Evolutionary conservation across 1,284 basidiomycete species (phyloP).

Genomic region (Bondarzewia mesenterica): DNA sequence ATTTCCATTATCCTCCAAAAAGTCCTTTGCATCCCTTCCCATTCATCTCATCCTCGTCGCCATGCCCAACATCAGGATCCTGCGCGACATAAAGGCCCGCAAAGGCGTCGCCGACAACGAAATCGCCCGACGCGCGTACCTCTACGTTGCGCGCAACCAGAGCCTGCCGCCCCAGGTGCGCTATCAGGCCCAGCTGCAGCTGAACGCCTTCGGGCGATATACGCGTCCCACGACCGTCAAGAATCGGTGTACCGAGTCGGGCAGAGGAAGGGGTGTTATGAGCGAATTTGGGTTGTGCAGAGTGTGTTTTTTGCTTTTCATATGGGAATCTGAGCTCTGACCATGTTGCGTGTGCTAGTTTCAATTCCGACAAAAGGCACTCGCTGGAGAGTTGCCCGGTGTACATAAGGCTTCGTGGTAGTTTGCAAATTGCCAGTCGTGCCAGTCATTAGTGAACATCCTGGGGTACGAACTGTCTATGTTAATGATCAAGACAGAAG

Average conservation of each 20-base stretch:
- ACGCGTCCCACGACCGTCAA: constrained; percentile 80
- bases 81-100: constrained; percentile 74
- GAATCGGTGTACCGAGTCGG: constrained; percentile 82
- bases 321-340: background rate
- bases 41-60: background rate
- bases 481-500: too few species aligned
- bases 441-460: too few species aligned
- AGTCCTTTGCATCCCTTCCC: background rate
- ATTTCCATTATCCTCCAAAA: constrained; percentile 3
- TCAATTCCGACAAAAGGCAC: constrained; percentile 79
- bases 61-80: constrained; percentile 44
- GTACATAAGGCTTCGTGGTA: constrained; percentile 86
- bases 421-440: background rate
- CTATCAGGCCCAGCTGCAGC: constrained; percentile 92
- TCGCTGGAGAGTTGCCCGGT: constrained; percentile 70
- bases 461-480: too few species aligned
- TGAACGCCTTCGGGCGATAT: constrained; percentile 82
- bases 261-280: constrained; percentile 81
- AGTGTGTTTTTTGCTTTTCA: constrained; percentile 38
- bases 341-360: constrained; percentile 51
- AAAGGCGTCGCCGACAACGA: constrained; percentile 67
- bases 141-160: constrained; percentile 87
- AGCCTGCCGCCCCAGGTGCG: constrained; percentile 78
- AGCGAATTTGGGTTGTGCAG: constrained; percentile 84
- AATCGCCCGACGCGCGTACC: constrained; percentile 77